Evolutionary conservation across 2,329 filamentous ascomycete species (phyloP).

Genomic region (Diplodia seriata): DNA sequence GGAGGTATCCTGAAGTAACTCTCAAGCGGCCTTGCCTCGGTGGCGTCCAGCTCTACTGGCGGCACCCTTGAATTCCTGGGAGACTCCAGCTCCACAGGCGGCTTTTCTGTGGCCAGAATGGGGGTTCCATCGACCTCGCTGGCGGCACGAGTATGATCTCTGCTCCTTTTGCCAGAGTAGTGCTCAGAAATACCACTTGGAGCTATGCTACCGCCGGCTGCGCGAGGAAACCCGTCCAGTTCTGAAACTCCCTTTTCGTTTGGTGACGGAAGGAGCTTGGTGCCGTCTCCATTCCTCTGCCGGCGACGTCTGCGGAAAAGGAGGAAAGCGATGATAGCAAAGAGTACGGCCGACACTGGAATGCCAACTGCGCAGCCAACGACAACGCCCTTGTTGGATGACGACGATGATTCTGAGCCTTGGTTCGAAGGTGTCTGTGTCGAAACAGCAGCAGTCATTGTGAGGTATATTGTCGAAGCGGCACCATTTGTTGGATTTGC

Average conservation of each 20-base stretch:
- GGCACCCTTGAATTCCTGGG: not conserved
- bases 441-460: conserved; percentile 15
- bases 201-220: conserved; percentile 16
- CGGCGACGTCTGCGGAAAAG: conserved; percentile 33
- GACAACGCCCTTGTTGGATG: conserved; percentile 25
- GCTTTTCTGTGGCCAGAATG: not conserved
- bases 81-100: conserved; percentile 3
- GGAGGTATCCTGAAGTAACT: not conserved
- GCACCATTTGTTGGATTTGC: conserved; percentile 14
- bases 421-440: conserved; percentile 4
- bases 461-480: conserved; percentile 16
- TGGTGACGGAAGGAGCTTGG: not conserved
- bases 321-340: conserved; percentile 33
- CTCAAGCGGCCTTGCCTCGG: not conserved
- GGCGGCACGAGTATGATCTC: not conserved
- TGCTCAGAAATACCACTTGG: not conserved
- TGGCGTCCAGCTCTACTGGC: not conserved
- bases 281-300: not conserved
- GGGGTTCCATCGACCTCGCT: conserved; percentile 21
- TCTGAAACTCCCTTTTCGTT: conserved; percentile 15
- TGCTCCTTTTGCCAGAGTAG: not conserved
- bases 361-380: conserved; percentile 35
- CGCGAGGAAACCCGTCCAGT: conserved; percentile 26
- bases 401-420: not conserved
- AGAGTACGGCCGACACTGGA: conserved; percentile 34